Base-by-base conservation (phyloP, 805 yeast species). In the Kodamaea hsintzibuensis region DNA sequence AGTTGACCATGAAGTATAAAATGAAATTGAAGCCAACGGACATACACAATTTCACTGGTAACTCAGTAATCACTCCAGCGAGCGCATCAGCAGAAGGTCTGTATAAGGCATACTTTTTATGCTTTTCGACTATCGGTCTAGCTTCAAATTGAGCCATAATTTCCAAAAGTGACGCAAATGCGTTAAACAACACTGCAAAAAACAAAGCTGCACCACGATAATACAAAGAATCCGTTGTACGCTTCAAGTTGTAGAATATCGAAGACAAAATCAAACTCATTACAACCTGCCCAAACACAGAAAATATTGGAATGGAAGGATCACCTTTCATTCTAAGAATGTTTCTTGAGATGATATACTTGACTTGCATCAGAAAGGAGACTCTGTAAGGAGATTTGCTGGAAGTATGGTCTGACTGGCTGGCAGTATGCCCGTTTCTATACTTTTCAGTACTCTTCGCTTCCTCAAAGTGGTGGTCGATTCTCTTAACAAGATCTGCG, bases 41-140 rank as follows among this genome's bases (percentile, higher is more conserved):
- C 19, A 77, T 71, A 7, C 70, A 13, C 25, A 81, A 7, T 61
- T 82, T 83, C 13, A 79, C 62, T 1, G 86, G 86, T 2, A 81
- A 57, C 60, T 85, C 87, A 8, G 86, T 76, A n/a, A 84, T 57
- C 52, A 85, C 76, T 1, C 85, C 80, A 0, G 88, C 85, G 43
- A 85, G 60, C 0, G 89, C 87, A 61, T 85, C 86, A 4, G 89
- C 85, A 51, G 83, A 72, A 7, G 88, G 86, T 59, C 80, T 83
- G 59, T 83, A 83, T 39, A 83, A 64, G 3, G 84, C 84, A 62
- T 78, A 82, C 12, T 76, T 72, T 59, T 80, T 79, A 60, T 83
- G 88, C 61, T 83, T 83, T 62, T 82, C 86, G 35, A 82, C 82
- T 56, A 83, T 78, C 5, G 81, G 77, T 66, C 86, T 75, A 37